Percentiles rank a stretch among this genome's conserved stretches.
Conservation (phyloP, 768 basidiomycete genomes). For the Termitomyces sp. region DNA sequence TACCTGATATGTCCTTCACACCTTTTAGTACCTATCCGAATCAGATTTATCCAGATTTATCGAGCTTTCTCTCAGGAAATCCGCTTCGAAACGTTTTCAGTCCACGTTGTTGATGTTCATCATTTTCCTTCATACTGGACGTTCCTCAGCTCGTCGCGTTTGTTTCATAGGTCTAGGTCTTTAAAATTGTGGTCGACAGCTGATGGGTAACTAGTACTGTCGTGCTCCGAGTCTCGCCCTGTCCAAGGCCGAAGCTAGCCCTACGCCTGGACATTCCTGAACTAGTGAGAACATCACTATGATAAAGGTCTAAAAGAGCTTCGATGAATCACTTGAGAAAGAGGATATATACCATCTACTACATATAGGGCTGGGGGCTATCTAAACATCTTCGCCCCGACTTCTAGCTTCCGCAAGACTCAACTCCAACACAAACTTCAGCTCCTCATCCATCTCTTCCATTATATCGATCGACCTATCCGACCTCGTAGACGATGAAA, state of each 20-base stretch:
- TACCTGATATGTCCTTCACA: slow-evolving; percentile 1
- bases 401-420: slow-evolving; percentile 67
- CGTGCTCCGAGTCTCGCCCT: too few species aligned
- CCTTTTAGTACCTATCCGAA: background rate
- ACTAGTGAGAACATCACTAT: too few species aligned
- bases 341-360: too few species aligned
- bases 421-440: slow-evolving; percentile 62
- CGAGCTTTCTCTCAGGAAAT: background rate
- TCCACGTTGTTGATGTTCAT: background rate
- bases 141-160: background rate
- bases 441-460: slow-evolving; percentile 58
- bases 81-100: background rate
- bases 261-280: too few species aligned
- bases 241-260: too few species aligned
- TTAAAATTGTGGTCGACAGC: background rate
- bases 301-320: too few species aligned
- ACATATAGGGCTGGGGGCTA: background rate
- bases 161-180: background rate
- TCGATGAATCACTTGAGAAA: too few species aligned
- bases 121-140: too few species aligned
- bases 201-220: too few species aligned
- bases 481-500: slow-evolving; percentile 9
- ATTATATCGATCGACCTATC: slow-evolving; percentile 8
- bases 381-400: slow-evolving; percentile 24
- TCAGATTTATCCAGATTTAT: background rate